Evolutionary conservation across 2,329 filamentous ascomycete species (phyloP), one percentile per base, ranked within the genome.

Genomic region (Nigrograna mackinnonii): DNA sequence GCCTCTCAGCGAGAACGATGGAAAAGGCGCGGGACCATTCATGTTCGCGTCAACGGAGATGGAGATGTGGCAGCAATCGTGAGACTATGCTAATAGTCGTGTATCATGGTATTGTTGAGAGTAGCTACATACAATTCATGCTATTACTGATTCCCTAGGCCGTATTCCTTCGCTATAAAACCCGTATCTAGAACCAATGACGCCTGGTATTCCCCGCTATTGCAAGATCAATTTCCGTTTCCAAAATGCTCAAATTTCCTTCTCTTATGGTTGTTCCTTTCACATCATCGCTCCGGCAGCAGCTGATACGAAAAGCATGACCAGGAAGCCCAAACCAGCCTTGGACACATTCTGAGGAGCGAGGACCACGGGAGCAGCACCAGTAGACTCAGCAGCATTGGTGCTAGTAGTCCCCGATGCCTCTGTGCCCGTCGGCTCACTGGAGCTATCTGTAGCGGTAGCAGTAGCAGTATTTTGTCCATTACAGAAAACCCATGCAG

Each of bases 21-120:
- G 66, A 20, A 71, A 71, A 46, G 69, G 69, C n/a, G 66, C 62
- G 11, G 68, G 64, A n/a, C 62, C 68, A 1, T 70, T 72, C 56
- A 71, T 71, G 57, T 68, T 63, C 41, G 66, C 68, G 2, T 52
- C 52, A 11, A 50, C 55, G 12, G 66, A 69, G 54, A 54, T 56
- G 17, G 62, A 68, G 41, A 41, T 44, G 49, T 50, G 47, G 45
- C 17, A 46, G 37, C n/a, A 26, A 9, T 35, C 31, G n/a, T 35
- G 35, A 21, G 16, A 34, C 2, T 34, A 11, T 2, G 11, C 12
- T 4, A 9, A 18, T 2, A 18, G 12, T 11, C 12, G 16, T 13
- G 12, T 12, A 18, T 18, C 12, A 13, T 13, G 3, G 12, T 28
- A n/a, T 28, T 9, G n/a, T 28, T 22, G 4, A 14, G 24, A 26